phyloP scores from a whole-genome alignment of 176 grass and related monocot genomes.

The Eremochloa ophiuroides region DNA sequence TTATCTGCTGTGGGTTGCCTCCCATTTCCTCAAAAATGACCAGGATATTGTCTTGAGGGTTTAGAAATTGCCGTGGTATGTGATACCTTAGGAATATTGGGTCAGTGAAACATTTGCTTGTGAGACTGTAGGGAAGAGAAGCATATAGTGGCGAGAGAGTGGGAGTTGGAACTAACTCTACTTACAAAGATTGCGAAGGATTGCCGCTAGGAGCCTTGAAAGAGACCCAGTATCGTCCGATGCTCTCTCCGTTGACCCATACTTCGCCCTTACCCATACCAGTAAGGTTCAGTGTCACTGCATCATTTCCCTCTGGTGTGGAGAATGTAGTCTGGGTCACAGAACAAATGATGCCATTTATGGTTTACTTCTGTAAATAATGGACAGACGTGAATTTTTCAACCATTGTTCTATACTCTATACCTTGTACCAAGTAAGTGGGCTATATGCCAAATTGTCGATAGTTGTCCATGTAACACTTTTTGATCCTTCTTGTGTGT shows the following conservation, averaged over 20 bases:
- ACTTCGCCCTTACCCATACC: constrained; percentile 84
- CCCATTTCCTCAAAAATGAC: constrained; percentile 85
- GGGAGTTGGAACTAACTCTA: background rate
- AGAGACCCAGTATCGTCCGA: constrained; percentile 84
- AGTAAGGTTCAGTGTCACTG: constrained; percentile 70
- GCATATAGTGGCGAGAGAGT: background rate
- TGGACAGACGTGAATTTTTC: background rate
- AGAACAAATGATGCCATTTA: constrained; percentile 10
- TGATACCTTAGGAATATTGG: constrained; percentile 61
- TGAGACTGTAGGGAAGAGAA: background rate
- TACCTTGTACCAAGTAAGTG: constrained; percentile 87
- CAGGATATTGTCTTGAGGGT: constrained; percentile 47
- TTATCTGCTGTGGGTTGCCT: constrained; percentile 64
- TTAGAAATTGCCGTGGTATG: constrained; percentile 68
- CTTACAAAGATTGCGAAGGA: constrained; percentile 66
- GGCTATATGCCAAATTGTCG: constrained; percentile 36
- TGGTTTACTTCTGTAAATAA: background rate
- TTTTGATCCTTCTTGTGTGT: constrained; percentile 41
- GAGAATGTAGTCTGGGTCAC: constrained; percentile 56
- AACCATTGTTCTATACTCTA: background rate
- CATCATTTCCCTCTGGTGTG: constrained; percentile 53
- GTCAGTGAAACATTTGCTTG: background rate
- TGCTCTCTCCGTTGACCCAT: constrained; percentile 90
- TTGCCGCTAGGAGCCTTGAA: constrained; percentile 62
- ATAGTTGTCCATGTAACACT: constrained; percentile 44